Percentiles rank a stretch among this genome's conserved stretches.
These are phyloP conservation scores for Aciculoconidium aculeatum DNA, from an alignment of 805 yeast species.

Conservation along the genomic window DNA sequence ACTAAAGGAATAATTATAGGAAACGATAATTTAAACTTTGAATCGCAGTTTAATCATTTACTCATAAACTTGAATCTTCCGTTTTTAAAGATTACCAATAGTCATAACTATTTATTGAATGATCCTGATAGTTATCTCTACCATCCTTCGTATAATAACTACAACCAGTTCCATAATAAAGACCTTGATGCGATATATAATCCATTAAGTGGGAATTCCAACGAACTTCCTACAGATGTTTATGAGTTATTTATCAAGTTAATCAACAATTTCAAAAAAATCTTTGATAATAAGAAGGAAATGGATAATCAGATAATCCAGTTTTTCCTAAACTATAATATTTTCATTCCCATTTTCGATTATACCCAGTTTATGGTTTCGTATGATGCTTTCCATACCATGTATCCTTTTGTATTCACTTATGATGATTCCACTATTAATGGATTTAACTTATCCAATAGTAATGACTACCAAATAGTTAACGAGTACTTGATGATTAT, in stretches of 20 bases:
- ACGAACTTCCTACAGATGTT: constrained; percentile 32
- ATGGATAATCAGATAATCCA: constrained; percentile 44
- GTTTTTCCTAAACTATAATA: constrained; percentile 48
- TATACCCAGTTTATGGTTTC: constrained; percentile 47
- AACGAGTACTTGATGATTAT: constrained; percentile 39
- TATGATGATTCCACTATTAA: constrained; percentile 42
- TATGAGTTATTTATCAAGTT: constrained; percentile 39
- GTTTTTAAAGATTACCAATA: constrained; percentile 37
- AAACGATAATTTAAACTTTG: constrained; percentile 40
- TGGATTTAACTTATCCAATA: constrained; percentile 41
- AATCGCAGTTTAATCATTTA: constrained; percentile 40
- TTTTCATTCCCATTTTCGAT: constrained; percentile 50
- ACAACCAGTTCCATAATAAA: constrained; percentile 30
- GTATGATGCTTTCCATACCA: constrained; percentile 42
- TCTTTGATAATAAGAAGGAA: constrained; percentile 32
- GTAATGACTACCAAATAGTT: constrained; percentile 35
- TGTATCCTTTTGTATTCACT: constrained; percentile 43
- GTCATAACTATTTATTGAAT: constrained; percentile 35
- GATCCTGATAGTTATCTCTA: constrained; percentile 39
- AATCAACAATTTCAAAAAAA: constrained; percentile 37
- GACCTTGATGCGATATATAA: constrained; percentile 36
- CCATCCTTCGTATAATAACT: constrained; percentile 33
- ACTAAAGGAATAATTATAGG: constrained; percentile 40
- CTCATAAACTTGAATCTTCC: constrained; percentile 39
- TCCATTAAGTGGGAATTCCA: constrained; percentile 27